Percentiles rank a stretch among this genome's conserved stretches.
Evolutionary conservation across 1,284 basidiomycete genomes (phyloP).

Genomic region (Cerioporus squamosus): DNA sequence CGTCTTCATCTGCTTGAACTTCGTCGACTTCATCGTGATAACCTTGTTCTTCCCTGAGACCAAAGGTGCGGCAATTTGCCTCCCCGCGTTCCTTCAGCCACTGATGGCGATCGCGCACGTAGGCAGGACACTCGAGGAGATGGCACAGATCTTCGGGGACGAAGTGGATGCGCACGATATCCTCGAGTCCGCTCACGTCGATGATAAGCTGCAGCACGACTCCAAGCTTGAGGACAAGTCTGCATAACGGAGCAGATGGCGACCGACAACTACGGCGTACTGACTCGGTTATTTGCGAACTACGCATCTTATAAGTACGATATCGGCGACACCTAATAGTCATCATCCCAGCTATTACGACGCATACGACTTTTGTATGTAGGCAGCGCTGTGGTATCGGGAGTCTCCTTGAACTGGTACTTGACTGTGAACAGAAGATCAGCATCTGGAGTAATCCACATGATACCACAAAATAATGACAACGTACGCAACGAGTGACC

Average conservation of each 20-base stretch:
- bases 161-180: conserved; percentile 34
- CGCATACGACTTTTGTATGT: no score
- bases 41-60: conserved; percentile 67
- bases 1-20: conserved; percentile 56
- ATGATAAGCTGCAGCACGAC: conserved; percentile 23
- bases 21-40: conserved; percentile 51
- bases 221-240: conserved; percentile 6
- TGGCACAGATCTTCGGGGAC: conserved; percentile 58
- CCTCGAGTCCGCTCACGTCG: not conserved
- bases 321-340: no score
- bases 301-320: no score
- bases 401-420: not conserved
- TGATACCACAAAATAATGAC: conserved; percentile 23
- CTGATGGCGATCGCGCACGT: not conserved
- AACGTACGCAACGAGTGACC: conserved; percentile 30
- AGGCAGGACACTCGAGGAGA: conserved; percentile 58
- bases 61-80: conserved; percentile 44
- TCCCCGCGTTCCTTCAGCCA: not conserved
- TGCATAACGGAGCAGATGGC: conserved; percentile 15
- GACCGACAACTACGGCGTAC: no score
- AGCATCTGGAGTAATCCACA: not conserved
- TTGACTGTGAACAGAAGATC: not conserved
- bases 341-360: no score
- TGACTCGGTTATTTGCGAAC: no score
- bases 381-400: no score